These are phyloP conservation scores for Diaporthe nobilis DNA, from an alignment of 2,329 filamentous ascomycete genomes.

Conservation along the genomic window DNA sequence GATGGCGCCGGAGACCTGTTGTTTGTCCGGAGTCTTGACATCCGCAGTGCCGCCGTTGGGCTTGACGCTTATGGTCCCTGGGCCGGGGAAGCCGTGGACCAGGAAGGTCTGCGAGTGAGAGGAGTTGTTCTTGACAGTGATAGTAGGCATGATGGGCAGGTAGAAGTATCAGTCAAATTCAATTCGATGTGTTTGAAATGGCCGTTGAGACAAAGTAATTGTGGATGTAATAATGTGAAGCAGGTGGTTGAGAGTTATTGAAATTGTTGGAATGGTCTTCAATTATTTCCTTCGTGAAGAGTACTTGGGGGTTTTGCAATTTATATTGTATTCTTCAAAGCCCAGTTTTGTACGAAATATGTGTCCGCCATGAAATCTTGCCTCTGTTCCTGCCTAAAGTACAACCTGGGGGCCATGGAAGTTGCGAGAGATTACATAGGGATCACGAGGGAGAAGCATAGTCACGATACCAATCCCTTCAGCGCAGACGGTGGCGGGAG, in stretches of 20 bases:
- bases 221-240: background rate
- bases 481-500: background rate
- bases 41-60: slow-evolving; percentile 13
- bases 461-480: slow-evolving; percentile 17
- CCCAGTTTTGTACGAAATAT: background rate
- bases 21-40: slow-evolving; percentile 17
- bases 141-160: slow-evolving; percentile 23
- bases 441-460: background rate
- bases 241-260: background rate
- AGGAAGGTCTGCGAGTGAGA: slow-evolving; percentile 36
- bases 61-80: slow-evolving; percentile 28
- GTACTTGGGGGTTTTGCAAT: background rate
- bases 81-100: slow-evolving; percentile 31
- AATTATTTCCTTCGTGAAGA: background rate
- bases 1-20: slow-evolving; percentile 51
- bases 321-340: background rate
- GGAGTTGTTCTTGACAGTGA: slow-evolving; percentile 34
- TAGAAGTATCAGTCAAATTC: background rate
- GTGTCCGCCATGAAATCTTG: background rate
- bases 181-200: background rate
- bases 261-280: background rate
- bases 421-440: background rate
- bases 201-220: too few species aligned
- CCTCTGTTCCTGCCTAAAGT: background rate
- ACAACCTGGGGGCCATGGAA: too few species aligned